Evolutionary conservation across 1,284 basidiomycete species (phyloP), one percentile per base, ranked within the genome.

Genomic region (Cutaneotrichosporon dermatis): DNA sequence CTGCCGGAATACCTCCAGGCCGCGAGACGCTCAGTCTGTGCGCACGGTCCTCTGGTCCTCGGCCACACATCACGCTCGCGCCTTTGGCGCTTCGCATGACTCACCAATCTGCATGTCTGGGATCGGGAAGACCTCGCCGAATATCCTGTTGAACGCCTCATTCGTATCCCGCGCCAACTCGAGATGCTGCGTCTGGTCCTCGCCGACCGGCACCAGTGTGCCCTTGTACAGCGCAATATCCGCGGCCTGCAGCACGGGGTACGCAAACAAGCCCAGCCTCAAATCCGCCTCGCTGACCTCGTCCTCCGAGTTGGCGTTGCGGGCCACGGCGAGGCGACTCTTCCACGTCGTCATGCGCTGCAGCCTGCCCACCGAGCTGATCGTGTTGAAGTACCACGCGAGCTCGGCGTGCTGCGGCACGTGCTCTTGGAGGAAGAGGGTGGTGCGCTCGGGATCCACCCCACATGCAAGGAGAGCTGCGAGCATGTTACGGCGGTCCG

Each of bases 341-440:
- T 95, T 97, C 92, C 92, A 97, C 0, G 92, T 94, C 2, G 92
- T 96, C 92, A 96, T 95, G 44, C 92, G 80, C 42, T 86, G 83
- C 9, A 98, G 79, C 67, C 86, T 86, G 7, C 92, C 92, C 48
- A 95, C 83, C 0, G 90, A 85, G 0, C 90, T 88, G 42, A 93
- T 78, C 67, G 92, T 95, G 66, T 86, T 90, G 55, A 98, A 76
- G 58, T 93, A 85, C 94, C 94, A 98, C 1, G 88, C 87, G n/a
- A 97, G 80, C 70, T 97, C 92, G 0, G 87, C 83, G 71, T 98
- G 94, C 64, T 89, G 82, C 37, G 82, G 84, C 69, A 90, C 91
- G 70, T 92, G 84, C 63, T 97, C 92, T 73, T 97, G 94, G 68
- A 91, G 86, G 71, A 92, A 95, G 7, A 98, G 72, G 42, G 87